Percentiles rank a stretch among this genome's conserved stretches.
These are phyloP conservation scores for Colletotrichum truncatum DNA, from an alignment of 2,329 filamentous ascomycete genomes.

Conservation along the genomic window DNA sequence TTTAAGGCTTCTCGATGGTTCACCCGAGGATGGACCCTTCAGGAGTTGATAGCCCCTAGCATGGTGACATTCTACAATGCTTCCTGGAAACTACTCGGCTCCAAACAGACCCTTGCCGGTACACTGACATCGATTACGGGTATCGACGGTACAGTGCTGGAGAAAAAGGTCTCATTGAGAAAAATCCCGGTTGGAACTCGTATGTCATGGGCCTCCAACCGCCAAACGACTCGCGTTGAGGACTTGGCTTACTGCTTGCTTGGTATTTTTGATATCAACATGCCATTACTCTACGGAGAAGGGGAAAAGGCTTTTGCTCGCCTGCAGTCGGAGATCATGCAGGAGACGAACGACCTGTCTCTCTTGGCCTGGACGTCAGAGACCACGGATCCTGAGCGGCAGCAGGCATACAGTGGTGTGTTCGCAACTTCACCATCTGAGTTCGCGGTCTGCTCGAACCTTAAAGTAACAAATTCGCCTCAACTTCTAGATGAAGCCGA, in stretches of 20 bases:
- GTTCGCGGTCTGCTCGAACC: neutral
- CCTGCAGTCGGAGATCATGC: slow-evolving; percentile 21
- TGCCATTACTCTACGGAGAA: slow-evolving; percentile 39
- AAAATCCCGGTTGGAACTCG: slow-evolving; percentile 32
- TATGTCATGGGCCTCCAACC: slow-evolving; percentile 39
- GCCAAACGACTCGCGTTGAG: slow-evolving; percentile 33
- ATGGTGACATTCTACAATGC: neutral
- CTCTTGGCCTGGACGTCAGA: slow-evolving; percentile 8
- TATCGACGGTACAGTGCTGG: neutral
- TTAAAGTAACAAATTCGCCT: neutral
- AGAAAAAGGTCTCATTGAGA: neutral
- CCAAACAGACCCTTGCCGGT: neutral
- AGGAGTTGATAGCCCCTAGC: neutral
- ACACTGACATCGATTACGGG: neutral
- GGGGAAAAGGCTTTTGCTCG: slow-evolving; percentile 35
- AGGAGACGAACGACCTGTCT: slow-evolving; percentile 2
- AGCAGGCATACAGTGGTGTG: neutral
- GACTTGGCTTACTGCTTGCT: slow-evolving; percentile 38
- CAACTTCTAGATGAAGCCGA: neutral
- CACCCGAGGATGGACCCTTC: neutral
- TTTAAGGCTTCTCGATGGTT: neutral
- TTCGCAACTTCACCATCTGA: neutral
- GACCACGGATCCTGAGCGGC: neutral
- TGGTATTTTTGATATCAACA: slow-evolving; percentile 38
- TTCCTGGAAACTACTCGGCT: neutral